A percentile compares a stretch with the other conserved stretches of the same genome.
phyloP scores from a whole-genome alignment of 106 monocot species.

The Platanthera guangdongensis region DNA sequence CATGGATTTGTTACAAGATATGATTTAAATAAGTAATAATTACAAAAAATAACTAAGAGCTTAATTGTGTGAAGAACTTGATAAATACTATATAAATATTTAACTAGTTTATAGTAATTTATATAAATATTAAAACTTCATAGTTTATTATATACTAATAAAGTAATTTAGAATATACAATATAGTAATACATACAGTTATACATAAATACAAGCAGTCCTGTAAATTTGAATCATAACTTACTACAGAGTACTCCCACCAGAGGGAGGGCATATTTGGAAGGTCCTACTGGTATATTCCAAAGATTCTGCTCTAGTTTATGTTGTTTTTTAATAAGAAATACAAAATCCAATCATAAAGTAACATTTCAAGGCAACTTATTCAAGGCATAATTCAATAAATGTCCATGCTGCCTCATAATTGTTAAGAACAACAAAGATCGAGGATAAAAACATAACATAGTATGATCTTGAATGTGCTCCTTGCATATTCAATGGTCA shows the following conservation, averaged over 20 bases:
- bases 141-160: no score
- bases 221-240: neutral
- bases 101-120: no score
- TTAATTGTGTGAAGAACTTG: no score
- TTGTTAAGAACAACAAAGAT: neutral
- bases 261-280: neutral
- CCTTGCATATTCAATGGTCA: neutral
- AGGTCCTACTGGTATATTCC: neutral
- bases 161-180: no score
- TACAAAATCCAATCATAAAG: neutral
- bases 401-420: neutral
- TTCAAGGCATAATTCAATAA: neutral
- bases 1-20: no score
- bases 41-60: no score
- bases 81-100: no score
- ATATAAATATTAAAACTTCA: no score
- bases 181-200: no score
- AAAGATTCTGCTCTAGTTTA: neutral
- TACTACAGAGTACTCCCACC: neutral
- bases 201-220: no score
- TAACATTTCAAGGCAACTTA: neutral
- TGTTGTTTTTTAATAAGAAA: neutral
- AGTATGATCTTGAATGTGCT: neutral
- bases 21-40: no score
- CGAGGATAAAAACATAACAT: neutral